A percentile compares a stretch with the other conserved stretches of the same genome.
phyloP scores from a whole-genome alignment of 768 basidiomycete species.

The Saitozyma podzolica region DNA sequence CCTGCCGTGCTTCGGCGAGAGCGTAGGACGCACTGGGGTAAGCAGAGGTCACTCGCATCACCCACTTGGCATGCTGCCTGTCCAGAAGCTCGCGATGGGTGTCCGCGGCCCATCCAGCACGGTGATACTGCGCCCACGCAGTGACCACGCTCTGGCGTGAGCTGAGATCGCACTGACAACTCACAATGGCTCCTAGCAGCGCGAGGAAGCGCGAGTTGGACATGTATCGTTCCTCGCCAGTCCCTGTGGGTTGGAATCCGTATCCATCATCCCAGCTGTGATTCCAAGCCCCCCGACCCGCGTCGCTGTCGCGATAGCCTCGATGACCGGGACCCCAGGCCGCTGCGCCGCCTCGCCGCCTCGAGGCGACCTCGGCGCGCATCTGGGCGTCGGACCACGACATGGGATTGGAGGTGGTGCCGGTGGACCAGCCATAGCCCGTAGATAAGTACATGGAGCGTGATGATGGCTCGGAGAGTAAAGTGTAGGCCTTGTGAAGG shows the following conservation, averaged over 20 bases:
- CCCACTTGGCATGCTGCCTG: conserved; percentile 39
- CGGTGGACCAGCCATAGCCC: conserved; percentile 43
- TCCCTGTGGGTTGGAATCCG: conserved; percentile 14
- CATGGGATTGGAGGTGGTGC: background rate
- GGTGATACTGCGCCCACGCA: conserved; percentile 45
- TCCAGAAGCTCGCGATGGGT: conserved; percentile 30
- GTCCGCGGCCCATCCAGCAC: conserved; percentile 29
- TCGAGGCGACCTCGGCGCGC: conserved; percentile 34
- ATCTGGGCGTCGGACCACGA: conserved; percentile 29
- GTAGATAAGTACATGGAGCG: conserved; percentile 36
- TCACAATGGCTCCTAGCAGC: background rate
- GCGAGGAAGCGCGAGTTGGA: conserved; percentile 35
- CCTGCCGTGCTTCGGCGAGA: conserved; percentile 43
- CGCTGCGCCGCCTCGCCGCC: conserved; percentile 32
- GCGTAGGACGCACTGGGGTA: conserved; percentile 44
- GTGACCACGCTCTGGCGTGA: conserved; percentile 24
- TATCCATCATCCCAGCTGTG: conserved; percentile 25
- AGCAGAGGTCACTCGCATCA: background rate
- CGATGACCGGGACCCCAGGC: conserved; percentile 17
- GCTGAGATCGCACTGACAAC: background rate
- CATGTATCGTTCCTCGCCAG: conserved; percentile 44
- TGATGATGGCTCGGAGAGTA: conserved; percentile 37
- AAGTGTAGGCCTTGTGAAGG: conserved; percentile 44
- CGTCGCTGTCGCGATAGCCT: conserved; percentile 22
- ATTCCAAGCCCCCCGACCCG: conserved; percentile 22